phyloP scores from a whole-genome alignment of 2,329 filamentous ascomycete genomes.

The Phyllosticta paracitricarpa region DNA sequence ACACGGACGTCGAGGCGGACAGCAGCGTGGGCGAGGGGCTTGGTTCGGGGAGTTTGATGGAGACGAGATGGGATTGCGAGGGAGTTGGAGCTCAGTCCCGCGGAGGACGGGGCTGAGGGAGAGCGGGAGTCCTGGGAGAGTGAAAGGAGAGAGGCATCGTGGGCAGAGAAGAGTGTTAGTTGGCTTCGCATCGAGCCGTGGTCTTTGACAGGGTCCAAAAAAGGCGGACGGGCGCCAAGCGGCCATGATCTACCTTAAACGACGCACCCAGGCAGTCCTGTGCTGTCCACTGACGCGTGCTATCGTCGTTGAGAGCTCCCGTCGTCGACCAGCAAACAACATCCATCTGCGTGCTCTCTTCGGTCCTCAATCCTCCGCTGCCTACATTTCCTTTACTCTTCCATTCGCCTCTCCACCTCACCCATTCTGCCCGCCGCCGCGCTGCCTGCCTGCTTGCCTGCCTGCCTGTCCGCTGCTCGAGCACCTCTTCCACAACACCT shows the following conservation, averaged over 20 bases:
- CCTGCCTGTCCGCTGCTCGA: neutral
- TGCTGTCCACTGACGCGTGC: neutral
- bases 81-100: slow-evolving; percentile 34
- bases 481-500: slow-evolving; percentile 5
- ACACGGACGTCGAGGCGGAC: slow-evolving; percentile 6
- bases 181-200: slow-evolving; percentile 10
- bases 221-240: slow-evolving; percentile 9
- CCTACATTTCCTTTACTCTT: neutral
- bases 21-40: slow-evolving; percentile 11
- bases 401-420: neutral
- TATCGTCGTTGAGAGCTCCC: too few relatives aligned
- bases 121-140: slow-evolving; percentile 33
- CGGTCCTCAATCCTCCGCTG: slow-evolving; percentile 12
- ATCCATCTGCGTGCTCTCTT: slow-evolving; percentile 11
- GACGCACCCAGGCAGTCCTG: slow-evolving; percentile 2
- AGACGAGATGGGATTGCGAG: neutral
- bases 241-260: slow-evolving; percentile 5
- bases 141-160: slow-evolving; percentile 29
- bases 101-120: slow-evolving; percentile 40
- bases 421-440: neutral
- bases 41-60: slow-evolving; percentile 19
- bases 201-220: slow-evolving; percentile 11
- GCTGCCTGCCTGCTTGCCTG: too few relatives aligned
- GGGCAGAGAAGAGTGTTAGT: slow-evolving; percentile 8
- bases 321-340: slow-evolving; percentile 8